phyloP scores from a whole-genome alignment of 768 basidiomycete species.

The Amanita rubescens region DNA sequence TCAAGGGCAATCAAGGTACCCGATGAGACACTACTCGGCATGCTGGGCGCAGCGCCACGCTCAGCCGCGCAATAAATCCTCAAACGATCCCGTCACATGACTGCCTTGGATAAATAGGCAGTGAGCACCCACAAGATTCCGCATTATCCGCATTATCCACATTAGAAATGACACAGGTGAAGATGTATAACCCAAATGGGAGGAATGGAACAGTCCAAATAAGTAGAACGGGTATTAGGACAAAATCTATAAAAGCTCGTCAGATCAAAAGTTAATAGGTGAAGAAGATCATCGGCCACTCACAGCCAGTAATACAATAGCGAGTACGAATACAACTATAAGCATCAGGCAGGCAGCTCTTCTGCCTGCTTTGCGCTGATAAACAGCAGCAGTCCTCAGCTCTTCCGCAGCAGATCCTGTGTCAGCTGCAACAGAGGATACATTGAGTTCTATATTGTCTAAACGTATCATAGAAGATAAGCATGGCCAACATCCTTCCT shows the following conservation, averaged over 20 bases:
- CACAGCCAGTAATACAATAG: conserved; percentile 89
- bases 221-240: conserved; percentile 10
- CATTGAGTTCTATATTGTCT: conserved; percentile 96
- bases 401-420: conserved; percentile 81
- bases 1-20: too few species aligned
- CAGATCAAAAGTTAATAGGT: background rate
- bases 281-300: conserved; percentile 34
- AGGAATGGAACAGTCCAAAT: background rate
- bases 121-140: too few species aligned
- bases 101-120: too few species aligned
- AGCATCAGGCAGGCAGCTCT: conserved; percentile 88
- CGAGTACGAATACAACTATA: conserved; percentile 77
- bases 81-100: too few species aligned
- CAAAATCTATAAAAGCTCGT: conserved; percentile 8
- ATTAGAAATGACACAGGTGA: too few species aligned
- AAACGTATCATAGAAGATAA: background rate
- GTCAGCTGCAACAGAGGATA: conserved; percentile 79
- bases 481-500: background rate
- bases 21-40: too few species aligned
- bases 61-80: too few species aligned
- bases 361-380: conserved; percentile 90
- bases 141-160: too few species aligned
- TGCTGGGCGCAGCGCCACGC: too few species aligned
- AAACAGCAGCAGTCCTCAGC: conserved; percentile 81
- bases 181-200: too few species aligned